These are phyloP conservation scores for Schoenoplectus tabernaemontani DNA, from an alignment of 202 grass and related monocot genomes.

Conservation along the genomic window DNA sequence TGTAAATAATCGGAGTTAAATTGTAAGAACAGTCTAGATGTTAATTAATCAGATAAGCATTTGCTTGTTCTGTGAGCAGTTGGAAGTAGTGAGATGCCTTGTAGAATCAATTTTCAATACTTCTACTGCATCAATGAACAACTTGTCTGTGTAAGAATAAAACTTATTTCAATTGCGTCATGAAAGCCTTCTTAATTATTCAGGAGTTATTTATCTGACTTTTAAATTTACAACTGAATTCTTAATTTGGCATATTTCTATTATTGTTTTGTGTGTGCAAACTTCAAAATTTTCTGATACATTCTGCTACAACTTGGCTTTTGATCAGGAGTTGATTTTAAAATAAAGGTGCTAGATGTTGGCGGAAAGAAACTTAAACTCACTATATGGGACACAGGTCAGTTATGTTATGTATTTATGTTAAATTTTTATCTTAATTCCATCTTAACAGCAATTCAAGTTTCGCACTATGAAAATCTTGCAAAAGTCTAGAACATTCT, in stretches of 20 bases:
- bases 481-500: not conserved
- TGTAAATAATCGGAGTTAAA: no score
- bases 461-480: not conserved
- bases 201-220: not conserved
- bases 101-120: not conserved
- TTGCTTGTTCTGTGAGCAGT: not conserved
- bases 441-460: not conserved
- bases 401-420: constrained; percentile 2
- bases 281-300: no score
- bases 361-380: constrained; percentile 82
- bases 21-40: not conserved
- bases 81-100: not conserved
- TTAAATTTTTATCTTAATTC: not conserved
- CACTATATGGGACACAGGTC: constrained; percentile 99
- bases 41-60: not conserved
- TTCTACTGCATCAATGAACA: not conserved
- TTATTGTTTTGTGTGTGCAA: no score
- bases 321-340: constrained; percentile 80
- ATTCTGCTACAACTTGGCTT: not conserved
- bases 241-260: not conserved
- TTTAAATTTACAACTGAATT: not conserved
- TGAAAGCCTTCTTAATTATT: not conserved
- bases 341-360: constrained; percentile 81
- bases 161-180: not conserved
- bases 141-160: not conserved